Conservation (phyloP, 345 rosid genomes). For the Salix arbutifolia region DNA sequence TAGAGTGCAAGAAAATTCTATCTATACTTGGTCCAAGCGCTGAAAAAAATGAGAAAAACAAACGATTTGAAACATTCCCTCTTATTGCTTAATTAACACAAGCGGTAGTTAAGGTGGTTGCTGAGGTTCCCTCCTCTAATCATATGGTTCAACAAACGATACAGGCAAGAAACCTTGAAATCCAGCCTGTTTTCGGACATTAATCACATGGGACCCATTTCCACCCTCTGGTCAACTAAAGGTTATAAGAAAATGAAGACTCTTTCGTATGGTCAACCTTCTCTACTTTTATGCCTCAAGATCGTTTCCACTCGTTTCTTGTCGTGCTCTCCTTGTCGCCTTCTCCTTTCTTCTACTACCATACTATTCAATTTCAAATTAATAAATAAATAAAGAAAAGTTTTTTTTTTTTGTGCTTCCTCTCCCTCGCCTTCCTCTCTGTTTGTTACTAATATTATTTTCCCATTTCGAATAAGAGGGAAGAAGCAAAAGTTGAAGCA, state of each 20-base stretch:
- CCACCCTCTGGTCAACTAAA: background rate
- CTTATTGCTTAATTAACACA: background rate
- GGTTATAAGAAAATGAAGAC: background rate
- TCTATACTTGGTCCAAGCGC: too few species aligned
- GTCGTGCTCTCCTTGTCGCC: slow-evolving; percentile 1
- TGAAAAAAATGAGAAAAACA: background rate
- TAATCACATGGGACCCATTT: background rate
- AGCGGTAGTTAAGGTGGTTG: background rate
- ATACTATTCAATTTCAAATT: background rate
- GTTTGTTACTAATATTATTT: background rate
- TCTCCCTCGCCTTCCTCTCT: background rate
- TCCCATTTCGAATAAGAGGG: background rate
- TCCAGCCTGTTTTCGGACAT: background rate
- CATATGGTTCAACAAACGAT: background rate
- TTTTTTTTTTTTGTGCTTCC: background rate
- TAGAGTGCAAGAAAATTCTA: too few species aligned
- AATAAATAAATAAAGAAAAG: background rate
- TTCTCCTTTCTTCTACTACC: background rate
- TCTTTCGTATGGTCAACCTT: background rate
- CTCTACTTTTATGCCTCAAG: background rate
- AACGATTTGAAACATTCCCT: background rate
- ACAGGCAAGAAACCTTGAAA: background rate
- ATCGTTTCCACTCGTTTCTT: slow-evolving; percentile 5
- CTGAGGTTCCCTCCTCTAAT: background rate
- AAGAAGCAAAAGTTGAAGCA: background rate